Percentiles rank a stretch among this genome's conserved stretches.
Conservation (phyloP, 371 early-diverging fungal species). For the Mycotypha africana region DNA sequence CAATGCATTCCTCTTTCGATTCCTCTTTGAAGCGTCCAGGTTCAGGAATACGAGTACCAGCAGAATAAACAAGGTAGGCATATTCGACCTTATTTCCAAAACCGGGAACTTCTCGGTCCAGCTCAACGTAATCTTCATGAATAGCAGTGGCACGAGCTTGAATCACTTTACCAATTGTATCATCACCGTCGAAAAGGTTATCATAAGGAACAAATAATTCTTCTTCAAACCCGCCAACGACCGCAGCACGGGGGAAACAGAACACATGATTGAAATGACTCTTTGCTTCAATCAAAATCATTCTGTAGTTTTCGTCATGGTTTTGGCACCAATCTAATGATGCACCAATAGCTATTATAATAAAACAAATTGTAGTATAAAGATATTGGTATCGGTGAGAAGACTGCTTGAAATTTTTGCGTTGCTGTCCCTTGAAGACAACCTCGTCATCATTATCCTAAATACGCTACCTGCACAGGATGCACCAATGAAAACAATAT, state of each 20-base stretch:
- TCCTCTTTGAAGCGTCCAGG: slow-evolving; percentile 40
- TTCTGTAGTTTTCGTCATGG: slow-evolving; percentile 37
- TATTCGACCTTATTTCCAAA: slow-evolving; percentile 46
- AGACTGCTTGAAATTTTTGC: too few relatives aligned
- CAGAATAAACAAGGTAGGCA: slow-evolving; percentile 52
- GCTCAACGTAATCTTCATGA: slow-evolving; percentile 41
- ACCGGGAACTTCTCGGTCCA: slow-evolving; percentile 48
- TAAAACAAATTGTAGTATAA: neutral
- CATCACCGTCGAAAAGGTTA: slow-evolving; percentile 37
- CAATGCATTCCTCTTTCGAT: slow-evolving; percentile 41
- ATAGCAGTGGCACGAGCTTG: slow-evolving; percentile 45
- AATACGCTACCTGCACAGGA: slow-evolving; percentile 1
- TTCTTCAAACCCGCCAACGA: slow-evolving; percentile 53
- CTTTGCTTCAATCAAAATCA: slow-evolving; percentile 55
- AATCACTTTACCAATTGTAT: slow-evolving; percentile 44
- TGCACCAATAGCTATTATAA: slow-evolving; percentile 34
- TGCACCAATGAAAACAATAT: slow-evolving; percentile 4
- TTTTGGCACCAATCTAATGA: slow-evolving; percentile 25
- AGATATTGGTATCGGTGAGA: neutral
- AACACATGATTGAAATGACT: slow-evolving; percentile 60
- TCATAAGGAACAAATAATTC: slow-evolving; percentile 57
- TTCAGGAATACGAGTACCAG: slow-evolving; percentile 48
- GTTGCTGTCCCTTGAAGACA: too few relatives aligned
- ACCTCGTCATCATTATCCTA: too few relatives aligned
- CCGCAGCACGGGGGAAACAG: slow-evolving; percentile 59